Conservation (phyloP, 257 asterid genomes). For the Rauvolfia tetraphylla region DNA sequence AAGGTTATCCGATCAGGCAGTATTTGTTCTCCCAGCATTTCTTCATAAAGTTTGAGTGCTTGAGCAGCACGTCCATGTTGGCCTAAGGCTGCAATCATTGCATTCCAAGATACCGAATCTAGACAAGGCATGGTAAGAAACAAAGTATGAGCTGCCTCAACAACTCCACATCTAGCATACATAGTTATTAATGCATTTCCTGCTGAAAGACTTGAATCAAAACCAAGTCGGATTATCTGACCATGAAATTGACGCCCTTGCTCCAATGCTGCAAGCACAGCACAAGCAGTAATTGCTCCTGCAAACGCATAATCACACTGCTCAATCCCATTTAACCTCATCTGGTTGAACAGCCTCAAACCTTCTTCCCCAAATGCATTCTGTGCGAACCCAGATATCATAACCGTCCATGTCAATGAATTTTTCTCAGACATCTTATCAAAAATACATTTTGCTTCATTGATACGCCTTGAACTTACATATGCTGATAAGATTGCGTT, state of each 20-base stretch:
- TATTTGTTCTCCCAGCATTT: slow-evolving; percentile 57
- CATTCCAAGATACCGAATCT: slow-evolving; percentile 76
- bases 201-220: slow-evolving; percentile 67
- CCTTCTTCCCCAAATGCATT: slow-evolving; percentile 66
- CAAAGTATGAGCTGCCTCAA: slow-evolving; percentile 42
- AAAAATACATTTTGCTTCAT: slow-evolving; percentile 50
- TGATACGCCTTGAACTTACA: slow-evolving; percentile 40
- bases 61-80: slow-evolving; percentile 60
- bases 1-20: slow-evolving; percentile 61
- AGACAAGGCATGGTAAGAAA: slow-evolving; percentile 53
- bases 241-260: slow-evolving; percentile 72
- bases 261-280: slow-evolving; percentile 63
- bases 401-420: slow-evolving; percentile 54
- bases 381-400: slow-evolving; percentile 66
- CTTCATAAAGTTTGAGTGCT: slow-evolving; percentile 48
- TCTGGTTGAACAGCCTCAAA: slow-evolving; percentile 51
- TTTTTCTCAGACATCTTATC: slow-evolving; percentile 44
- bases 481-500: slow-evolving; percentile 60
- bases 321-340: slow-evolving; percentile 50
- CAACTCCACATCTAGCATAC: slow-evolving; percentile 64
- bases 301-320: slow-evolving; percentile 68
- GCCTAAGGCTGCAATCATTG: slow-evolving; percentile 68
- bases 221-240: slow-evolving; percentile 57
- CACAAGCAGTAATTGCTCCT: slow-evolving; percentile 68
- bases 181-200: slow-evolving; percentile 67